phyloP scores from a whole-genome alignment of 768 basidiomycete species.

The Mrakia gelida region DNA sequence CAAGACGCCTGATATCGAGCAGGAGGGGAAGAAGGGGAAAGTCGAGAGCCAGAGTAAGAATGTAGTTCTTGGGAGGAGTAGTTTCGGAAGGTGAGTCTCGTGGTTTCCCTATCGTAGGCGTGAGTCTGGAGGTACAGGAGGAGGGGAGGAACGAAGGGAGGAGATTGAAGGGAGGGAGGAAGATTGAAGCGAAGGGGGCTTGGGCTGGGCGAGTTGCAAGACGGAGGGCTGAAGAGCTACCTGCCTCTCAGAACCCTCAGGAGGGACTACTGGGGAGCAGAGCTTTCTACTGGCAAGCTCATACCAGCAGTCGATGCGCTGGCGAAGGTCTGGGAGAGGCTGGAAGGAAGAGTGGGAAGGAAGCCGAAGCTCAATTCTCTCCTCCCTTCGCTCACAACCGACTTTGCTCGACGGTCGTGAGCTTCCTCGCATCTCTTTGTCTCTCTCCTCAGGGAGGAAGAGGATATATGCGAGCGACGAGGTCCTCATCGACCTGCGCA shows the following conservation, averaged over 20 bases:
- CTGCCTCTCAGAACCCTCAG: background rate
- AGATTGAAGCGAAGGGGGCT: background rate
- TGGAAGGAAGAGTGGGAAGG: background rate
- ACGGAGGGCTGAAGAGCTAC: background rate
- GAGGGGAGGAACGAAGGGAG: too few species aligned
- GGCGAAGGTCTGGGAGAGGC: background rate
- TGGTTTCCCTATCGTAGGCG: too few species aligned
- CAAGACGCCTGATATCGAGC: background rate
- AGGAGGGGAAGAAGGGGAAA: background rate
- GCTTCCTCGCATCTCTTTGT: too few species aligned
- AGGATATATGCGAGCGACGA: too few species aligned
- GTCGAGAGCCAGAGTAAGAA: background rate
- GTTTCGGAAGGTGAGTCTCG: constrained; percentile 11
- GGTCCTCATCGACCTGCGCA: too few species aligned
- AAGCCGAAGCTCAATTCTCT: background rate
- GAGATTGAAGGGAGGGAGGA: background rate
- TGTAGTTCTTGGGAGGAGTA: background rate
- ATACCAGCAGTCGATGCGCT: background rate
- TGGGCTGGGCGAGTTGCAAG: background rate
- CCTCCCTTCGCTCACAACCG: background rate
- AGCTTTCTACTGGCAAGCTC: background rate
- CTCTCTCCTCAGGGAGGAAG: too few species aligned
- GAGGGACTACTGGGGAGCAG: background rate
- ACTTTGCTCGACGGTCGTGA: background rate
- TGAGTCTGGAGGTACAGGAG: too few species aligned